Evolutionary conservation across 192 early-diverging fungal genomes (phyloP).

Genomic region (Endogone sp.): DNA sequence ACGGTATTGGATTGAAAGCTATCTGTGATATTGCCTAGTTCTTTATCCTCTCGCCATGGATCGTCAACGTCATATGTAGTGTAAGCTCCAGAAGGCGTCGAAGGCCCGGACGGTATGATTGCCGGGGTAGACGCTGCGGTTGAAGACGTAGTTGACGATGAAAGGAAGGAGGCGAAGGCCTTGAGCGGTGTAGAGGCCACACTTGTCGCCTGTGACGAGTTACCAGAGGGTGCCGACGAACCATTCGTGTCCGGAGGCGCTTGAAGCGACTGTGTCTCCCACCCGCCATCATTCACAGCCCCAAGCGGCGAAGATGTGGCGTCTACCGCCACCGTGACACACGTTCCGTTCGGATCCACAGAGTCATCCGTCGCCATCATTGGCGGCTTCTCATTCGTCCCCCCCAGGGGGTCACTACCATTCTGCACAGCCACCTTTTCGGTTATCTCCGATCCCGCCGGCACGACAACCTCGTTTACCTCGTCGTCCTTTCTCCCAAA

Average conservation of each 20-base stretch:
- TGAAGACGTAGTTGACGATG: background rate
- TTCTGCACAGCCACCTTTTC: background rate
- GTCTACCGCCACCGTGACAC: background rate
- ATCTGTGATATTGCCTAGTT: background rate
- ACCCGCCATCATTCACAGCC: background rate
- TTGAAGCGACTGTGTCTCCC: background rate
- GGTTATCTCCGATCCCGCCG: background rate
- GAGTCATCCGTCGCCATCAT: background rate
- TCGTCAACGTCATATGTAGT: background rate
- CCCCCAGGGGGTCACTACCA: background rate
- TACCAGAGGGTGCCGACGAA: background rate
- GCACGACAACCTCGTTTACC: slow-evolving; percentile 27
- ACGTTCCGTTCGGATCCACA: background rate
- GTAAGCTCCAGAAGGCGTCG: background rate
- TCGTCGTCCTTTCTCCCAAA: slow-evolving; percentile 59
- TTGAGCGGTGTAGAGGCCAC: background rate
- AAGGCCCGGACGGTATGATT: background rate
- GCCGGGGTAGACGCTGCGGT: background rate
- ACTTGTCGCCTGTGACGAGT: background rate
- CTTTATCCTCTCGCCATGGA: slow-evolving; percentile 10
- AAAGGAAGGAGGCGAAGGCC: background rate
- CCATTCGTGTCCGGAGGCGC: background rate
- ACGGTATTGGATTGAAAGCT: slow-evolving; percentile 2
- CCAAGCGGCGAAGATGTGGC: background rate
- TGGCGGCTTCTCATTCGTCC: background rate